phyloP scores from a whole-genome alignment of 257 asterid genomes.

The Fraxinus americana region DNA sequence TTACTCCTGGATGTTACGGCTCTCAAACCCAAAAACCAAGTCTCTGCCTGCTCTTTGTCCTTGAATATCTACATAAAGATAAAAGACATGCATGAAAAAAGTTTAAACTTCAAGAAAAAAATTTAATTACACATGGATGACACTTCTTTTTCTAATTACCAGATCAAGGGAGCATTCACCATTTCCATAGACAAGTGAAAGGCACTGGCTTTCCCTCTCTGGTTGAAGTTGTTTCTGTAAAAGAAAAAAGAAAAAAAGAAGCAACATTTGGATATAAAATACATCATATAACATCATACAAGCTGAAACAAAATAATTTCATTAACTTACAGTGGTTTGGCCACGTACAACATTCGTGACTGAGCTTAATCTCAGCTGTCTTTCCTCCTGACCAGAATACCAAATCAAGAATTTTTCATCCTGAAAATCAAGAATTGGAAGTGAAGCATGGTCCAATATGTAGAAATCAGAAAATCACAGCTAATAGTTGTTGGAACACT shows the following conservation, averaged over 20 bases:
- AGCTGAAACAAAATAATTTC: background rate
- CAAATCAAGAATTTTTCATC: slow-evolving; percentile 53
- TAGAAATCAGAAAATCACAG: background rate
- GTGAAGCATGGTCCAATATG: background rate
- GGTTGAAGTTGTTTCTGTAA: slow-evolving; percentile 43
- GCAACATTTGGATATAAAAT: slow-evolving; percentile 5
- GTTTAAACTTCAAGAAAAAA: background rate
- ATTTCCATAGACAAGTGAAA: slow-evolving; percentile 46
- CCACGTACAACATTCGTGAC: slow-evolving; percentile 40
- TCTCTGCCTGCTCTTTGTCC: slow-evolving; percentile 47
- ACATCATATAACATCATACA: background rate
- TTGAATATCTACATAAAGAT: slow-evolving; percentile 39
- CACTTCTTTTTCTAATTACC: slow-evolving; percentile 32
- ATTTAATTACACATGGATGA: background rate
- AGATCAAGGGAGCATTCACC: slow-evolving; percentile 46
- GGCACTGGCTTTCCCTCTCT: slow-evolving; percentile 47
- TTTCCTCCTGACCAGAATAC: slow-evolving; percentile 57
- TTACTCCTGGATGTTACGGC: slow-evolving; percentile 38
- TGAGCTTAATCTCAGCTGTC: slow-evolving; percentile 43
- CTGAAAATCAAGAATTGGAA: slow-evolving; percentile 30
- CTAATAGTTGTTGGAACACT: background rate
- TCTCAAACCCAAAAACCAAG: slow-evolving; percentile 45
- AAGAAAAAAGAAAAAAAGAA: background rate
- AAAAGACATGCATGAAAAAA: slow-evolving; percentile 1
- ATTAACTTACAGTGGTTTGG: slow-evolving; percentile 39